Conservation (phyloP, 1,139 yeast genomes). For the Nadsonia commutata region DNA sequence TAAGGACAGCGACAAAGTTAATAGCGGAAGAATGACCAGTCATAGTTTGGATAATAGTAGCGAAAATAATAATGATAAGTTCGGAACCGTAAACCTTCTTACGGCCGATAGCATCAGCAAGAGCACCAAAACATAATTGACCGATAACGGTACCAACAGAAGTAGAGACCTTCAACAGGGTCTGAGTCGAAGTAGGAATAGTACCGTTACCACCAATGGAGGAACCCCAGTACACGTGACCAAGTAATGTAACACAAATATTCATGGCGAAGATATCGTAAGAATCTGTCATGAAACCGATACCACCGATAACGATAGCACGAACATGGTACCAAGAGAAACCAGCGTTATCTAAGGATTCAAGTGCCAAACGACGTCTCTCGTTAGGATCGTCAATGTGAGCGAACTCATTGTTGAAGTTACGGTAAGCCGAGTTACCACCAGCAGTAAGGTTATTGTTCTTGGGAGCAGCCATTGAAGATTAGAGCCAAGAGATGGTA, state of each 20-base stretch:
- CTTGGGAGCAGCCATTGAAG: not conserved
- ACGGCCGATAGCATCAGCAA: constrained; percentile 81
- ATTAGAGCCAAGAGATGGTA: no score
- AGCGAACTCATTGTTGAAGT: constrained; percentile 67
- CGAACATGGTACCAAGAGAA: constrained; percentile 84
- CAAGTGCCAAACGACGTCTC: constrained; percentile 79
- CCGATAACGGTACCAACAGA: constrained; percentile 93
- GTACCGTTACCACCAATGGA: constrained; percentile 23
- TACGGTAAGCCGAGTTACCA: constrained; percentile 87
- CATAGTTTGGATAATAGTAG: constrained; percentile 40
- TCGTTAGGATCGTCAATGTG: constrained; percentile 78
- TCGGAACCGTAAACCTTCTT: constrained; percentile 80
- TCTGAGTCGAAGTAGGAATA: constrained; percentile 51
- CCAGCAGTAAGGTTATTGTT: constrained; percentile 34
- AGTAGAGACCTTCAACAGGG: constrained; percentile 73
- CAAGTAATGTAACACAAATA: constrained; percentile 41
- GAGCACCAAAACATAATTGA: constrained; percentile 70
- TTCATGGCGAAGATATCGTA: constrained; percentile 85
- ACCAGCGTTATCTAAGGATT: constrained; percentile 69
- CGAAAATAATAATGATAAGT: constrained; percentile 34
- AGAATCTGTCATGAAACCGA: constrained; percentile 85
- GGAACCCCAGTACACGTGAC: constrained; percentile 50
- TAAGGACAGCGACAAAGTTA: constrained; percentile 47
- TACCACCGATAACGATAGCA: constrained; percentile 84
- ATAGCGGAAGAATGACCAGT: constrained; percentile 42